These are phyloP conservation scores for Abrus precatorius DNA, from an alignment of 306 rosid genomes.

Conservation along the genomic window DNA sequence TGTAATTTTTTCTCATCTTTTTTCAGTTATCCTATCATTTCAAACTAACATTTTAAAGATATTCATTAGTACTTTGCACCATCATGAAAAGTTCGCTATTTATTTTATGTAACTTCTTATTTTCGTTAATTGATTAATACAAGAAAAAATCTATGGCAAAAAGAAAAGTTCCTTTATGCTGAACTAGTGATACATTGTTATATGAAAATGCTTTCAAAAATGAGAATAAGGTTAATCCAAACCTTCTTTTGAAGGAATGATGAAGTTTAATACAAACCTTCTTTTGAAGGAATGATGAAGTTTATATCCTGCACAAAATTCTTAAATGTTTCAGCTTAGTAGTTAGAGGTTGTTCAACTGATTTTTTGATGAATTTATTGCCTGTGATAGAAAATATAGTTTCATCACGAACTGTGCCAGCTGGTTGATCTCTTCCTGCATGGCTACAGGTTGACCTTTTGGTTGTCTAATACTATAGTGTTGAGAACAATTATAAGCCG, in stretches of 20 bases:
- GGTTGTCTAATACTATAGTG: slow-evolving; percentile 76
- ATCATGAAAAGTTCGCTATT: slow-evolving; percentile 7
- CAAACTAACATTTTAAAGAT: slow-evolving; percentile 30
- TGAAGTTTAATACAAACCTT: slow-evolving; percentile 16
- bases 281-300: slow-evolving; percentile 23
- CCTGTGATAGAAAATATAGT: not conserved
- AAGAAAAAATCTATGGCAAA: not conserved
- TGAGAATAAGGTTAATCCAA: slow-evolving; percentile 19
- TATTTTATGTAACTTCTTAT: not conserved
- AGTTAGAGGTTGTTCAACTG: slow-evolving; percentile 43
- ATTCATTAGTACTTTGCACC: not conserved
- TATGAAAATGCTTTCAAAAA: slow-evolving; percentile 1
- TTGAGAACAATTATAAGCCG: slow-evolving; percentile 74
- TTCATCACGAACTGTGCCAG: slow-evolving; percentile 17
- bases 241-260: not conserved
- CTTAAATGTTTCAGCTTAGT: slow-evolving; percentile 27
- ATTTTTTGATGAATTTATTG: slow-evolving; percentile 30
- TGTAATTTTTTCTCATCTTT: slow-evolving; percentile 17
- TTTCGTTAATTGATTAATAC: not conserved
- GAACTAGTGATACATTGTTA: slow-evolving; percentile 14
- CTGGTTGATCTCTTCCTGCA: slow-evolving; percentile 40
- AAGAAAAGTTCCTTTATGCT: not conserved
- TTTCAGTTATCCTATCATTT: slow-evolving; percentile 1
- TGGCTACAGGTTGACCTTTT: slow-evolving; percentile 76
- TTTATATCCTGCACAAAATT: slow-evolving; percentile 19